Base-by-base conservation (phyloP, 2,329 filamentous ascomycete species). In the Colletotrichum higginsianum region DNA sequence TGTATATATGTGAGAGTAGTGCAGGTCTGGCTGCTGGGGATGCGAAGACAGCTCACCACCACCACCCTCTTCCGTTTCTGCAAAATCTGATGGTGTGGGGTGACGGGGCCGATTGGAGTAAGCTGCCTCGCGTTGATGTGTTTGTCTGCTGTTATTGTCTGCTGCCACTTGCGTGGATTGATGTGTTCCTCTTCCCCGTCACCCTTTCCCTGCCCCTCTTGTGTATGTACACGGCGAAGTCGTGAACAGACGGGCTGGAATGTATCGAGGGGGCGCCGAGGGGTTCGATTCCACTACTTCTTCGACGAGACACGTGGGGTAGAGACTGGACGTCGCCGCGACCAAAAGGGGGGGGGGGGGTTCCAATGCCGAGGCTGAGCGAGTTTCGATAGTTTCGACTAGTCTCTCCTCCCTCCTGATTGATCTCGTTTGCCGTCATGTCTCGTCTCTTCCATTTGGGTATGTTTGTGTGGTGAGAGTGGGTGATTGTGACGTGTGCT, bases 311-410 rank as follows among this genome's bases (percentile, higher is more conserved):
- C 58, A 50, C 44, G 58, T 61, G 58, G 58, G 58, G 58, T 61
- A 50, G 44, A 61, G 44, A 61, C 30, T 61, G 58, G 58, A 35
- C 46, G 38, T 49, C n/a, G 46, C 44, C 44, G 23, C 58, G 15
- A n/a, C 30, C 30, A 30, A 1, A 1, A 4, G 30, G 7, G 30
- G 30, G 30, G 30, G 7, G 44, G 58, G 44, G 26, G 12, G 16
- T 30, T 18, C 12, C 23, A 38, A 23, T 61, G 58, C 58, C 58
- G 44, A 61, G 44, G 26, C 44, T 61, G 58, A 46, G 58, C 58
- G 58, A n/a, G 58, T 55, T 67, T 73, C 69, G 23, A 50, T 70
- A 46, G 60, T 66, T 42, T 60, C 40, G 21, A 52, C 46, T 35
- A 56, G 52, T 40, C 26, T 63, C 12, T 46, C 40, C 16, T 13